A percentile compares a stretch with the other conserved stretches of the same genome.
Evolutionary conservation across 768 basidiomycete species (phyloP).

Genomic region (Auricularia sp.): DNA sequence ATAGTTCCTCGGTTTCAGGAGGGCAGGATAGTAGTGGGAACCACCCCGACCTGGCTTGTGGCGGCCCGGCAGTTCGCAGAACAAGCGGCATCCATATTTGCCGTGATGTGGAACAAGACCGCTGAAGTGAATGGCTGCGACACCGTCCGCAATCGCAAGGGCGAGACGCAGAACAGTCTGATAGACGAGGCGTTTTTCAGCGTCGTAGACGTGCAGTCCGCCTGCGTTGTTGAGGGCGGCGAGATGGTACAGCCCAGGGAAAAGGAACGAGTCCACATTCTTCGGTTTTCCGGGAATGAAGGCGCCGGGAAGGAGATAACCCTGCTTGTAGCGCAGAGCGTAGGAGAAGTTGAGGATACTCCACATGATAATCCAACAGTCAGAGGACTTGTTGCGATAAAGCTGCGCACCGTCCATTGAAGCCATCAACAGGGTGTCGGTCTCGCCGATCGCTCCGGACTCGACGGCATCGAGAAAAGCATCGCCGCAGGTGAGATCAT

Average conservation of each 20-base stretch:
- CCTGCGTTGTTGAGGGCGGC: slow-evolving; percentile 17
- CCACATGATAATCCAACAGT: slow-evolving; percentile 16
- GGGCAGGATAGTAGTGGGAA: slow-evolving; percentile 26
- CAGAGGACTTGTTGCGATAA: slow-evolving; percentile 29
- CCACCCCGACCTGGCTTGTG: slow-evolving; percentile 16
- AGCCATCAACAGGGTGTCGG: slow-evolving; percentile 26
- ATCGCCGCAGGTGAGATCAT: slow-evolving; percentile 22
- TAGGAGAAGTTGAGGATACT: slow-evolving; percentile 21
- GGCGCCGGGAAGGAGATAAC: slow-evolving; percentile 20
- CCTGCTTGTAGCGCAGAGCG: slow-evolving; percentile 20
- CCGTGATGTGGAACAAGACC: slow-evolving; percentile 12
- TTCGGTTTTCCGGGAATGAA: slow-evolving; percentile 26
- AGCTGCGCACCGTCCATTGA: slow-evolving; percentile 35
- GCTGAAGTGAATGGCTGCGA: neutral
- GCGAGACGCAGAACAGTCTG: no score
- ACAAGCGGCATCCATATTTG: slow-evolving; percentile 24
- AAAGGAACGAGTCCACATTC: slow-evolving; percentile 19
- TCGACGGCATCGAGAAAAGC: slow-evolving; percentile 12
- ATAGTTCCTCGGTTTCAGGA: slow-evolving; percentile 17
- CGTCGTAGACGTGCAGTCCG: no score
- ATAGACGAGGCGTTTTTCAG: no score
- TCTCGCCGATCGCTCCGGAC: slow-evolving; percentile 13
- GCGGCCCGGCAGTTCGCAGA: slow-evolving; percentile 20
- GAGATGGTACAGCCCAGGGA: slow-evolving; percentile 16
- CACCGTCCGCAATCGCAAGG: slow-evolving; percentile 1